Percentiles rank a stretch among this genome's conserved stretches.
Evolutionary conservation across 1,284 basidiomycete species (phyloP).

Genomic region (Spongispora temasekensis): DNA sequence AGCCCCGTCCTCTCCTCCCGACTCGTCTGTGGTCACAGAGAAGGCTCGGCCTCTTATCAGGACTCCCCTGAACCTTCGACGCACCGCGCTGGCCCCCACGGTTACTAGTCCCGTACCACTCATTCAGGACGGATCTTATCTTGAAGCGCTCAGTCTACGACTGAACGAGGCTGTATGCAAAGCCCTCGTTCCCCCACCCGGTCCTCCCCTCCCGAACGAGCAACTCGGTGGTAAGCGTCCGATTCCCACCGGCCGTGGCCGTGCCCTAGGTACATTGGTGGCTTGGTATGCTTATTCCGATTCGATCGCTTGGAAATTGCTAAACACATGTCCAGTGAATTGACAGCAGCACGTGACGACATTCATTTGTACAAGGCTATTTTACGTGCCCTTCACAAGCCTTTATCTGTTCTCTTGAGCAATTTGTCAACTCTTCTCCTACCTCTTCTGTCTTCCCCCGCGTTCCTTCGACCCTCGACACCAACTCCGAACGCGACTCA

Average conservation of each 20-base stretch:
- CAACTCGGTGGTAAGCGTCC: constrained; percentile 62
- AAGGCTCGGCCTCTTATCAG: constrained; percentile 54
- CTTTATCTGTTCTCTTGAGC: constrained; percentile 69
- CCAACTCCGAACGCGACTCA: constrained; percentile 66
- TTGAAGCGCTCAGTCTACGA: constrained; percentile 72
- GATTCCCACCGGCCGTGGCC: constrained; percentile 69
- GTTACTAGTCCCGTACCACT: constrained; percentile 47
- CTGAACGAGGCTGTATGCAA: constrained; percentile 80
- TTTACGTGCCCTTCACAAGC: constrained; percentile 70
- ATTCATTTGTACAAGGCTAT: constrained; percentile 67
- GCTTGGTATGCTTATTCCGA: constrained; percentile 52
- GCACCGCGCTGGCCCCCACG: constrained; percentile 41
- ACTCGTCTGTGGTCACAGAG: constrained; percentile 42
- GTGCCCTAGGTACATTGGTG: constrained; percentile 63
- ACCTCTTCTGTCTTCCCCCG: constrained; percentile 62
- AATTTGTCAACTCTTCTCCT: constrained; percentile 68
- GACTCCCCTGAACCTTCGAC: constrained; percentile 59
- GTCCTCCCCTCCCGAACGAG: constrained; percentile 51
- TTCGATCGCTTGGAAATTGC: constrained; percentile 5
- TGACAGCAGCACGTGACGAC: constrained; percentile 62
- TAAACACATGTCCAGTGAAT: constrained; percentile 51
- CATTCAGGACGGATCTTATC: constrained; percentile 74
- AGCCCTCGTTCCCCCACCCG: constrained; percentile 64
- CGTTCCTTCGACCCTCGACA: constrained; percentile 54
- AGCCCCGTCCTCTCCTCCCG: constrained; percentile 48